These are phyloP conservation scores for Heliamphora exappendiculata DNA, from an alignment of 148 eudicot genomes.

Conservation along the genomic window DNA sequence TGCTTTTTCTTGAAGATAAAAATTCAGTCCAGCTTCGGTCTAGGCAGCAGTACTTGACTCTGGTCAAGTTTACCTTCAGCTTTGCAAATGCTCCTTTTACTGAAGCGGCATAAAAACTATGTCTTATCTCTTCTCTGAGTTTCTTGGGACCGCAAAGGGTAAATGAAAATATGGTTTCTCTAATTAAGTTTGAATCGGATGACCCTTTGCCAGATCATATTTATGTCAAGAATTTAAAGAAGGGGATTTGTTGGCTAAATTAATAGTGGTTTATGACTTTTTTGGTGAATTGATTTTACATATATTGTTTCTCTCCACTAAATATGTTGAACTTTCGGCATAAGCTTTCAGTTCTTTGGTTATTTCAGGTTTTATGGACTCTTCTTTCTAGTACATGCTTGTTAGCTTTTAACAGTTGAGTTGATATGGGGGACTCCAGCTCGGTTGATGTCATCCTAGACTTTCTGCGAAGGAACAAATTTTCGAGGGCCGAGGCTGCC, in stretches of 20 bases:
- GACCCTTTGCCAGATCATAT: background rate
- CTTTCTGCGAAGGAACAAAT: constrained; percentile 65
- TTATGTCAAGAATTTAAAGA: background rate
- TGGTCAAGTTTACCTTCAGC: background rate
- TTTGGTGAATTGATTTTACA: background rate
- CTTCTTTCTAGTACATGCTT: constrained; percentile 18
- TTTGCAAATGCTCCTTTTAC: background rate
- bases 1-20: no score
- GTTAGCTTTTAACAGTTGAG: constrained; percentile 11
- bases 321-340: background rate
- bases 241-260: background rate
- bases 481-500: constrained; percentile 86
- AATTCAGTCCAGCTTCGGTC: background rate
- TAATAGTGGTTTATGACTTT: background rate
- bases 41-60: background rate
- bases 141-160: background rate
- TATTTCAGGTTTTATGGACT: constrained; percentile 26
- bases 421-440: constrained; percentile 51
- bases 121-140: background rate
- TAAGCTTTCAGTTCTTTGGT: background rate
- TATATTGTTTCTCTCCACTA: background rate
- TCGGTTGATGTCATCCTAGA: constrained; percentile 60
- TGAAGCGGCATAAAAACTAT: background rate
- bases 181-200: background rate
- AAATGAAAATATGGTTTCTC: background rate